Conservation (phyloP, 129 eudicot species). For the Helianthus tuberosus region DNA sequence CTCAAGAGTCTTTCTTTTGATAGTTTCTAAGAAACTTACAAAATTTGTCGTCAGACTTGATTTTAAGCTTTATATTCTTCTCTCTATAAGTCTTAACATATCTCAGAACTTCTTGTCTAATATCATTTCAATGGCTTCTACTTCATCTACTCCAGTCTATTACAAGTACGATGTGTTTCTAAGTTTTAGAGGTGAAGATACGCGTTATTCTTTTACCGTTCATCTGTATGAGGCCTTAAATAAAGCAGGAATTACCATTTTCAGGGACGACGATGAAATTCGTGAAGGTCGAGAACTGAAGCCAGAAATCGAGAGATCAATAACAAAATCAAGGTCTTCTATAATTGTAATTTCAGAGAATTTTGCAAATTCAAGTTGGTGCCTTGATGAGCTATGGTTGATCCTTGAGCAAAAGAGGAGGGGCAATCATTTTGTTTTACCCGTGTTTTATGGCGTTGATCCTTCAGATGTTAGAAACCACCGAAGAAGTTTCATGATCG, state of each 20-base stretch:
- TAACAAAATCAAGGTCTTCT: background rate
- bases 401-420: constrained; percentile 11
- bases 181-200: background rate
- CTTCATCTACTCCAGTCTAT: background rate
- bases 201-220: background rate
- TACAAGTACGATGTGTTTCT: background rate
- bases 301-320: background rate
- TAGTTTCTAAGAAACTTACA: too few species aligned
- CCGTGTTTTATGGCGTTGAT: too few species aligned
- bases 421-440: background rate
- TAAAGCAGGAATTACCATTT: background rate
- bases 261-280: background rate
- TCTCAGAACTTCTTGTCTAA: too few species aligned
- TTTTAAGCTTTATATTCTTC: too few species aligned
- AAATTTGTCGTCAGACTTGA: too few species aligned
- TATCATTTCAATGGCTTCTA: background rate
- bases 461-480: constrained; percentile 15
- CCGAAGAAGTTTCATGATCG: too few species aligned
- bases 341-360: background rate
- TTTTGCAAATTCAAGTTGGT: background rate
- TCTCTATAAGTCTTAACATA: too few species aligned
- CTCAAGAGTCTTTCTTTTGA: too few species aligned
- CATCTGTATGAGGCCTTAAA: background rate
- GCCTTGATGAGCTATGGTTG: background rate
- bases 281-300: background rate